Percentiles rank a stretch among this genome's conserved stretches.
Evolutionary conservation across 306 rosid genomes (phyloP).

Genomic region (Astragalus membranaceus): DNA sequence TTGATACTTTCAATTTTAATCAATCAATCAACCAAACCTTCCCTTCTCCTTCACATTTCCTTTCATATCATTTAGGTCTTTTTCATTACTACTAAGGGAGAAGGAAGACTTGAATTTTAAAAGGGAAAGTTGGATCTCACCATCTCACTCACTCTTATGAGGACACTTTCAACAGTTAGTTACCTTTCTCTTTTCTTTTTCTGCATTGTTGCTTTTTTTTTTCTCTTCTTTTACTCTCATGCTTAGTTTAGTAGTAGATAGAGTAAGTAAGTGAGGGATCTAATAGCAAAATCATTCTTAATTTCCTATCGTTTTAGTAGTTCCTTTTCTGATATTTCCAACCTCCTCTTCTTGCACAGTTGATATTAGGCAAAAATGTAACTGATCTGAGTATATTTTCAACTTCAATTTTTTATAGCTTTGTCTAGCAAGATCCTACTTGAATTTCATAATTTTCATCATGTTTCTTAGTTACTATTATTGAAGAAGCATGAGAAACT

Average conservation of each 20-base stretch:
- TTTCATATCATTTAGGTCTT: constrained; percentile 7
- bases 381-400: constrained; percentile 14
- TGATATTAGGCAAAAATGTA: constrained; percentile 7
- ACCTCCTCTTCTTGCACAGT: not conserved
- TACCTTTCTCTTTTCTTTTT: not conserved
- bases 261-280: constrained; percentile 21
- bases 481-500: constrained; percentile 5
- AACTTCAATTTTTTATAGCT: not conserved
- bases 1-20: not conserved
- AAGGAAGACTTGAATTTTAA: not conserved
- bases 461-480: not conserved
- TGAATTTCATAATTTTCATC: not conserved
- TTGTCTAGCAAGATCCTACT: constrained; percentile 20
- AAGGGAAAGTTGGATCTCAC: constrained; percentile 41
- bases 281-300: not conserved
- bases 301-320: no score
- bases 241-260: not conserved
- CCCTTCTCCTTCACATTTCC: not conserved
- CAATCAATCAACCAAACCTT: constrained; percentile 16
- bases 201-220: not conserved
- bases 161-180: constrained; percentile 52
- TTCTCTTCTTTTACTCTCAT: not conserved
- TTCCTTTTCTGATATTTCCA: no score
- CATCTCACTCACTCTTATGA: constrained; percentile 39
- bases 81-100: not conserved